Conservation (phyloP, 306 rosid genomes). For the Prunus fruticosa region DNA sequence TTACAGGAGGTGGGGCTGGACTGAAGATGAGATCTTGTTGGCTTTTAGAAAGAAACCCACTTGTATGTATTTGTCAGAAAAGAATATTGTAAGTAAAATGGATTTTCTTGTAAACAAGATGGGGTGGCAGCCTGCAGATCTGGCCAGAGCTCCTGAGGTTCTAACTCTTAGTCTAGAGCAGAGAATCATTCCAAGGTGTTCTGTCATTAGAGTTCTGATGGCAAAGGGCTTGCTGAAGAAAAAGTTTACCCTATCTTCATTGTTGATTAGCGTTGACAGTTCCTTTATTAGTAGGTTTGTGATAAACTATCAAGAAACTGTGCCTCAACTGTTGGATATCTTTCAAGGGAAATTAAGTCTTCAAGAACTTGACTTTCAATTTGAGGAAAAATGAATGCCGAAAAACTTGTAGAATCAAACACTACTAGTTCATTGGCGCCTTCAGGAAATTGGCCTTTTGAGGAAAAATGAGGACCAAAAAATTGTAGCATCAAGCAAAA, state of each 20-base stretch:
- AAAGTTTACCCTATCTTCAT: not conserved
- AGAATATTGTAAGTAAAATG: slow-evolving; percentile 20
- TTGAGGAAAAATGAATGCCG: not conserved
- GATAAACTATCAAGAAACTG: not conserved
- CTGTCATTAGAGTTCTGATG: slow-evolving; percentile 30
- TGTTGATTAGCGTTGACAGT: not conserved
- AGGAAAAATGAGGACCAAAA: not conserved
- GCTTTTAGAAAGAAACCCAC: slow-evolving; percentile 28
- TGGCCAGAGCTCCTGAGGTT: slow-evolving; percentile 14
- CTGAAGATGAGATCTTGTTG: slow-evolving; percentile 12
- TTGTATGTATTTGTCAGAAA: slow-evolving; percentile 19
- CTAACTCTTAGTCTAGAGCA: slow-evolving; percentile 25
- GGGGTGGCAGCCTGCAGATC: slow-evolving; percentile 16
- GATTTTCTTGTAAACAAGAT: slow-evolving; percentile 26
- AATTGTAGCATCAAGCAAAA: not conserved
- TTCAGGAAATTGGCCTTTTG: too few relatives aligned
- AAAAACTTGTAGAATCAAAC: not conserved
- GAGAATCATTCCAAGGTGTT: slow-evolving; percentile 40
- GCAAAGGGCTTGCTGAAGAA: slow-evolving; percentile 17
- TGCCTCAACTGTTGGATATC: not conserved
- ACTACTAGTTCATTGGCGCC: not conserved
- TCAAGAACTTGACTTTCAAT: not conserved
- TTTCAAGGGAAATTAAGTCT: not conserved
- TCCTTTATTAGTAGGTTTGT: not conserved
- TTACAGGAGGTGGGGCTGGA: slow-evolving; percentile 34